Evolutionary conservation across 73 alveolate genomes (phyloP).

Genomic region (Tetrahymena elliotti): DNA sequence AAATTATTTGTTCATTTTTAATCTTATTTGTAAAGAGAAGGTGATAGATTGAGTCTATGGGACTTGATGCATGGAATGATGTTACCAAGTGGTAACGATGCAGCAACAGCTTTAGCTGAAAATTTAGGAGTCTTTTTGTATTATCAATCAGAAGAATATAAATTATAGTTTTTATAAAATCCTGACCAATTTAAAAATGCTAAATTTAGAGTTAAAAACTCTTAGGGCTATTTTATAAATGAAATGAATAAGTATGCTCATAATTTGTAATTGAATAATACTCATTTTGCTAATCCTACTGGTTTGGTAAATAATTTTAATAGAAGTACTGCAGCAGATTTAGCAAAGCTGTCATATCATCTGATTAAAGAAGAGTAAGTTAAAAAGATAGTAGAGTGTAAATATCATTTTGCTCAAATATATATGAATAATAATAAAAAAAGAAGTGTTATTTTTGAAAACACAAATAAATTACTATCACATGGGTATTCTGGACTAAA

Average conservation of each 20-base stretch:
- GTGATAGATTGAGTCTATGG: constrained; percentile 49
- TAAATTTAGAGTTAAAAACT: constrained; percentile 4
- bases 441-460: constrained; percentile 45
- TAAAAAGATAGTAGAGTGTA: constrained; percentile 40
- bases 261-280: constrained; percentile 46
- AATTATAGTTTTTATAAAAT: not conserved
- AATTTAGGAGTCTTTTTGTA: constrained; percentile 49
- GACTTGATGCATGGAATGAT: constrained; percentile 66
- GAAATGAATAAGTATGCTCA: constrained; percentile 65
- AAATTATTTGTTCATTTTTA: not conserved
- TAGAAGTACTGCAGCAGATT: constrained; percentile 65
- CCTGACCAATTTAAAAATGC: not conserved
- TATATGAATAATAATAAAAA: not conserved
- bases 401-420: constrained; percentile 17
- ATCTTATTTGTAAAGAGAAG: not conserved
- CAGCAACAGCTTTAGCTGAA: constrained; percentile 63
- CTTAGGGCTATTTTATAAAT: constrained; percentile 43
- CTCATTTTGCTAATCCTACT: constrained; percentile 69
- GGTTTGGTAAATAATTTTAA: constrained; percentile 62
- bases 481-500: constrained; percentile 55
- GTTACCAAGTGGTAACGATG: constrained; percentile 83
- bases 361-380: constrained; percentile 46
- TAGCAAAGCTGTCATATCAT: constrained; percentile 42
- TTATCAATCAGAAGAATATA: constrained; percentile 5
- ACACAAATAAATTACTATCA: constrained; percentile 58